A percentile compares a stretch with the other conserved stretches of the same genome.
Evolutionary conservation across 1,284 basidiomycete species (phyloP).

Genomic region (Austroboletus niveus): DNA sequence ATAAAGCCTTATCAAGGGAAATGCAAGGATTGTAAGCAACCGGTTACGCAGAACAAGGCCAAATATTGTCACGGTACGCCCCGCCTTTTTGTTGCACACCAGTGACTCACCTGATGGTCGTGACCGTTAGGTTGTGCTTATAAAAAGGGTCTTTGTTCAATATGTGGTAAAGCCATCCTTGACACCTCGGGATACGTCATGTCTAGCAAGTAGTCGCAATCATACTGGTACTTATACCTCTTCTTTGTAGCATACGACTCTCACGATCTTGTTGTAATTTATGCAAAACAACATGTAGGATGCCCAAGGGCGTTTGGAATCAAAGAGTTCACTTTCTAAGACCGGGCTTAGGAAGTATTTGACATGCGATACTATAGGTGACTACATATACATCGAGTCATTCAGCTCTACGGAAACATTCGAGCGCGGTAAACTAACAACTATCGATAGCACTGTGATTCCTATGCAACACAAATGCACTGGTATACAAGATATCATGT

Average conservation of each 20-base stretch:
- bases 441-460: neutral
- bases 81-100: conserved; percentile 5
- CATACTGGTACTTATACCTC: conserved; percentile 23
- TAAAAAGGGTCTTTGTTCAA: conserved; percentile 79
- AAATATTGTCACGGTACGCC: conserved; percentile 79
- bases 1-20: conserved; percentile 74
- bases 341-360: no score
- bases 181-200: conserved; percentile 80
- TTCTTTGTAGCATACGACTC: conserved; percentile 14
- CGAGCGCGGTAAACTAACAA: neutral
- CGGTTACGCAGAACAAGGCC: conserved; percentile 76
- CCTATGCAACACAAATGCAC: conserved; percentile 2
- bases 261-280: conserved; percentile 13
- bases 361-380: no score
- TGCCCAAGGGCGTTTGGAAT: neutral
- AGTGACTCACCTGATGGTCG: conserved; percentile 2
- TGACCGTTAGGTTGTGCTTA: conserved; percentile 69
- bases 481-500: conserved; percentile 14
- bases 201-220: conserved; percentile 63
- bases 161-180: conserved; percentile 80
- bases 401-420: no score
- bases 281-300: neutral
- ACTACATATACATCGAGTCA: no score
- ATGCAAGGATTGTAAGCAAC: conserved; percentile 81
- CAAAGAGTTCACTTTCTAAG: neutral